Percentiles rank a stretch among this genome's conserved stretches.
Conservation (phyloP, 2,329 filamentous ascomycete genomes). For the Calonectria naviculata region DNA sequence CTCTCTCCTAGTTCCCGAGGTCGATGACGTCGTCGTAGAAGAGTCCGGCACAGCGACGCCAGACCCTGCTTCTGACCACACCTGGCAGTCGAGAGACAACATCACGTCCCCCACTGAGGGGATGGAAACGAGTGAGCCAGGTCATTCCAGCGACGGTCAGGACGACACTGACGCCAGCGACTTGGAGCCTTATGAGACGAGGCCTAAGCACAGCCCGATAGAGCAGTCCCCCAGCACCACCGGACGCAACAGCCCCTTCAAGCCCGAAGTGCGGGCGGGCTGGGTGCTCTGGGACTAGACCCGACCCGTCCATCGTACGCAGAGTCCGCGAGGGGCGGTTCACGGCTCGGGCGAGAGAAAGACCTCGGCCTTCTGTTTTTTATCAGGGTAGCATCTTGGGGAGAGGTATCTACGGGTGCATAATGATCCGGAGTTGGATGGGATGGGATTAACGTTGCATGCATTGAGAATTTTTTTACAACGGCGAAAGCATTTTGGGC, state of each 20-base stretch:
- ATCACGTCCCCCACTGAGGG: constrained; percentile 42
- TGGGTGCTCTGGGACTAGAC: constrained; percentile 38
- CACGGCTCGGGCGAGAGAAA: background rate
- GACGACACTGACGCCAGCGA: constrained; percentile 50
- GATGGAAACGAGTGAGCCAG: constrained; percentile 46
- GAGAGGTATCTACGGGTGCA: background rate
- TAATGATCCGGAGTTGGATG: constrained; percentile 14
- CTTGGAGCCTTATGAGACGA: constrained; percentile 41
- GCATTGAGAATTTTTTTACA: background rate
- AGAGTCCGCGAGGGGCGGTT: background rate
- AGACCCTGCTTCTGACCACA: constrained; percentile 21
- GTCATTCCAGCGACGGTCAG: constrained; percentile 45
- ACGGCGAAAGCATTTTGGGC: constrained; percentile 17
- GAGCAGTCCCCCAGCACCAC: constrained; percentile 14
- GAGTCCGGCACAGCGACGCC: constrained; percentile 22
- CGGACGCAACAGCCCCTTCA: constrained; percentile 5
- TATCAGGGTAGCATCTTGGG: constrained; percentile 11
- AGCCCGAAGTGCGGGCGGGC: constrained; percentile 29
- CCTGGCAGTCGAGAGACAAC: constrained; percentile 19
- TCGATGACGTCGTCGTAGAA: constrained; percentile 3
- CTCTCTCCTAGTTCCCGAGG: background rate
- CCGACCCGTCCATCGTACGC: background rate
- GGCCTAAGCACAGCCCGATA: constrained; percentile 13
- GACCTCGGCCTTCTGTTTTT: background rate
- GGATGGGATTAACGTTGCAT: constrained; percentile 17